These are phyloP conservation scores for Dicorynia guianensis DNA, from an alignment of 306 rosid species.

Conservation along the genomic window DNA sequence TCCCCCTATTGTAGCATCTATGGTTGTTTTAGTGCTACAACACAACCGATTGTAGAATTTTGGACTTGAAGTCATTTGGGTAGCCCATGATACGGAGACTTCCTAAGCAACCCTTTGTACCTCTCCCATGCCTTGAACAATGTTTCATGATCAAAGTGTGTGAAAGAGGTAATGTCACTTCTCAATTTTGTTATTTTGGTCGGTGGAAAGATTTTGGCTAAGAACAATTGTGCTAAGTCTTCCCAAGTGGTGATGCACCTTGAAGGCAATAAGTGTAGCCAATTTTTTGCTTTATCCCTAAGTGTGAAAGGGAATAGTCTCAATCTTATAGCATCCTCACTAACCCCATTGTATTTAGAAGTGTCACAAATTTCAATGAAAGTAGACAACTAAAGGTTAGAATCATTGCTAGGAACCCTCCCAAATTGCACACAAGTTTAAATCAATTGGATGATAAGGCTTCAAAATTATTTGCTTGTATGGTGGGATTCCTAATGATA, in stretches of 20 bases:
- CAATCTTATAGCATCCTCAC: too few relatives aligned
- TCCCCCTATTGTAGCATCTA: background rate
- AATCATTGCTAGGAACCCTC: too few relatives aligned
- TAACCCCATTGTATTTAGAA: too few relatives aligned
- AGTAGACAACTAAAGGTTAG: too few relatives aligned
- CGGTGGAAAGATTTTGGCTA: background rate
- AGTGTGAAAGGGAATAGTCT: too few relatives aligned
- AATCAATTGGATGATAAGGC: too few relatives aligned
- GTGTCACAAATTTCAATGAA: too few relatives aligned
- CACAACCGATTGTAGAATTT: background rate
- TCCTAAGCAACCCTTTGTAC: background rate
- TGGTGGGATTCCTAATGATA: too few relatives aligned
- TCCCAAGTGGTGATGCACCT: background rate
- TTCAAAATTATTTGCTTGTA: too few relatives aligned
- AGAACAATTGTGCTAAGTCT: background rate
- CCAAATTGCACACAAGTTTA: too few relatives aligned
- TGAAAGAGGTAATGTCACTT: background rate
- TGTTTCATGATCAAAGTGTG: background rate
- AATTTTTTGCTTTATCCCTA: too few relatives aligned
- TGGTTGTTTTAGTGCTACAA: background rate
- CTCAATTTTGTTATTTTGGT: background rate
- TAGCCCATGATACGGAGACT: background rate
- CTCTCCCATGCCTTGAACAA: background rate
- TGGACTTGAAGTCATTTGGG: background rate
- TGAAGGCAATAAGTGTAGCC: too few relatives aligned